phyloP scores from a whole-genome alignment of 176 grass and related monocot species.

The Cymbopogon citratus region DNA sequence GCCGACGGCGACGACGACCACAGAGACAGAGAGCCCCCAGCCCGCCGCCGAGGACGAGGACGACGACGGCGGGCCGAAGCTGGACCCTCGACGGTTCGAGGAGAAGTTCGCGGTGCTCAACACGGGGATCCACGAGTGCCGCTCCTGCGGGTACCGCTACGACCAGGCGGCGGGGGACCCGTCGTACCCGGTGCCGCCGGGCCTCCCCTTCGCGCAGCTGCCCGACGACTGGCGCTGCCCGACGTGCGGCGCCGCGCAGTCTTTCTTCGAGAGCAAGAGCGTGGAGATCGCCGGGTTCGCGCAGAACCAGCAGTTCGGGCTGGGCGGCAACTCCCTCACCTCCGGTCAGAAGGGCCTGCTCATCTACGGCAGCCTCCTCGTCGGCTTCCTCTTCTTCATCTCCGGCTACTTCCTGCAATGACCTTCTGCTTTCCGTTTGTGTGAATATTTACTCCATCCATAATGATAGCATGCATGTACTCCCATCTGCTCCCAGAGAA shows the following conservation, averaged over 20 bases:
- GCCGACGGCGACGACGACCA: background rate
- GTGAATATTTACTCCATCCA: background rate
- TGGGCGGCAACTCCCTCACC: conserved; percentile 83
- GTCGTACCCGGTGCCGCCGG: conserved; percentile 71
- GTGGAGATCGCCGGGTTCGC: conserved; percentile 87
- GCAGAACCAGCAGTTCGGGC: conserved; percentile 90
- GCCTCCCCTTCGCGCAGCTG: conserved; percentile 67
- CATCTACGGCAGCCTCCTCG: conserved; percentile 74
- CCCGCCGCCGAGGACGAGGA: background rate
- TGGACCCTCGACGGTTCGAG: conserved; percentile 65
- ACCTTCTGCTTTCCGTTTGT: background rate
- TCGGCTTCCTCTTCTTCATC: conserved; percentile 65
- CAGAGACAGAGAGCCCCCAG: background rate
- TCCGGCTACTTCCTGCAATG: conserved; percentile 91
- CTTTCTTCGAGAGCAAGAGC: conserved; percentile 93
- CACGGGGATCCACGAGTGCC: conserved; percentile 83
- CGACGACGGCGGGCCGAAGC: conserved; percentile 6
- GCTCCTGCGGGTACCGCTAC: conserved; percentile 83
- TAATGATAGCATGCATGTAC: background rate
- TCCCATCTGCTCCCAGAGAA: background rate
- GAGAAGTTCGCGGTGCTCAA: conserved; percentile 94
- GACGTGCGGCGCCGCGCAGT: conserved; percentile 72
- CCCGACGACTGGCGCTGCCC: conserved; percentile 88
- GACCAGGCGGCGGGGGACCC: conserved; percentile 78
- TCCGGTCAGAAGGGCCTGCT: conserved; percentile 65